These are phyloP conservation scores for Blastobotrys petasosporus DNA, from an alignment of 1,139 yeast species.

Conservation along the genomic window DNA sequence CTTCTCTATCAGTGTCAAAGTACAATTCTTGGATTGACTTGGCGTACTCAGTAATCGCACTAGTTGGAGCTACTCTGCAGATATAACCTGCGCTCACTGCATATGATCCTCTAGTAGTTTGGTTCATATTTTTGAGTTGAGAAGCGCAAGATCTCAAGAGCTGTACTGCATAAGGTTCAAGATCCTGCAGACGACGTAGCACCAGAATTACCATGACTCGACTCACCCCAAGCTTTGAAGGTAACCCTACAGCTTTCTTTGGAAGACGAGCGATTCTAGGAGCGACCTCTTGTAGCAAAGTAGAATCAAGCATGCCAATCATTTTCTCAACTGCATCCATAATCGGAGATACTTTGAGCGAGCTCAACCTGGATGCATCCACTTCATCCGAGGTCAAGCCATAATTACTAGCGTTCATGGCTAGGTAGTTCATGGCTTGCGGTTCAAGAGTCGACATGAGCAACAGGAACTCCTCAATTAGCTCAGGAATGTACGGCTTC, in stretches of 20 bases:
- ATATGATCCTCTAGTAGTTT: conserved; percentile 66
- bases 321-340: conserved; percentile 80
- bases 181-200: conserved; percentile 48
- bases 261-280: conserved; percentile 44
- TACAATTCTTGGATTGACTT: conserved; percentile 50
- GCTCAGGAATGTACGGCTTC: conserved; percentile 59
- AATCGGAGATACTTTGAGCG: conserved; percentile 76
- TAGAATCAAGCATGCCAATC: conserved; percentile 39
- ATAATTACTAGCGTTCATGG: conserved; percentile 84
- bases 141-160: conserved; percentile 51
- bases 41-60: conserved; percentile 51
- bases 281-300: conserved; percentile 48
- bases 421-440: conserved; percentile 76
- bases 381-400: conserved; percentile 65
- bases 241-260: conserved; percentile 75
- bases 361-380: conserved; percentile 70
- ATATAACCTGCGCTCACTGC: conserved; percentile 79
- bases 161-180: conserved; percentile 57
- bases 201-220: conserved; percentile 63
- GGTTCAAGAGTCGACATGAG: conserved; percentile 89
- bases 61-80: conserved; percentile 56
- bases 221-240: conserved; percentile 88
- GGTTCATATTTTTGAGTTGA: conserved; percentile 66
- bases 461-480: conserved; percentile 62
- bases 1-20: conserved; percentile 50